These are phyloP conservation scores for Fagopyrum esculentum DNA, from an alignment of 148 eudicot species.

Conservation along the genomic window DNA sequence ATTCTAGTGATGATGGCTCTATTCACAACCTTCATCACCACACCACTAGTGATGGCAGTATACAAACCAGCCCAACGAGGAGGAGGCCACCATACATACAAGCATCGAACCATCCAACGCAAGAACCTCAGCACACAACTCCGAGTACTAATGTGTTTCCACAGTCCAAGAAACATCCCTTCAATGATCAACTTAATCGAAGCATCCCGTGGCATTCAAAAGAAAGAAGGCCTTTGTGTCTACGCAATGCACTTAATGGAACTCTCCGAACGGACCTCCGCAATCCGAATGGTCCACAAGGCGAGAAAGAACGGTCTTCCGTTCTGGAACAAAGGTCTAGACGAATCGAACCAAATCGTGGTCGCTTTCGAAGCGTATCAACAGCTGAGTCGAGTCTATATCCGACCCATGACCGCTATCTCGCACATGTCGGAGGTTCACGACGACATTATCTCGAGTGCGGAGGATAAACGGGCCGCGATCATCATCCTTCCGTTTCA, in stretches of 20 bases:
- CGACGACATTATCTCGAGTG: constrained; percentile 59
- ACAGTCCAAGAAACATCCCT: constrained; percentile 46
- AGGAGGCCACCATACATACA: constrained; percentile 26
- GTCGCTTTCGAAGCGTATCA: constrained; percentile 75
- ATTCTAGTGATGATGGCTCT: constrained; percentile 77
- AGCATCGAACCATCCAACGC: constrained; percentile 46
- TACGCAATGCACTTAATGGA: constrained; percentile 90
- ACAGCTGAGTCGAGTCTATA: constrained; percentile 53
- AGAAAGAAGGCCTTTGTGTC: constrained; percentile 42
- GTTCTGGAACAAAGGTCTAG: constrained; percentile 48
- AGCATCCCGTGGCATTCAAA: constrained; percentile 62
- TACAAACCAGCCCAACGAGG: constrained; percentile 60
- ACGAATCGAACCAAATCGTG: constrained; percentile 43
- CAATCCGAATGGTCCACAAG: constrained; percentile 78
- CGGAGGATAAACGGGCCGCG: constrained; percentile 51
- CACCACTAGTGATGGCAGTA: constrained; percentile 55
- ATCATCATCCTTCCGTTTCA: constrained; percentile 68
- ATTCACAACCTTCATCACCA: constrained; percentile 76
- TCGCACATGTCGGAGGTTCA: constrained; percentile 54
- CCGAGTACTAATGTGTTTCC: constrained; percentile 64
- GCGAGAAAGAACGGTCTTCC: constrained; percentile 63
- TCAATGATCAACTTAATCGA: constrained; percentile 65
- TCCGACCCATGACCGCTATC: constrained; percentile 68
- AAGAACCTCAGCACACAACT: constrained; percentile 39
- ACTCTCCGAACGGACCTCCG: constrained; percentile 76